Conservation (phyloP, 2,329 filamentous ascomycete species). For the Alternaria arborescens region DNA sequence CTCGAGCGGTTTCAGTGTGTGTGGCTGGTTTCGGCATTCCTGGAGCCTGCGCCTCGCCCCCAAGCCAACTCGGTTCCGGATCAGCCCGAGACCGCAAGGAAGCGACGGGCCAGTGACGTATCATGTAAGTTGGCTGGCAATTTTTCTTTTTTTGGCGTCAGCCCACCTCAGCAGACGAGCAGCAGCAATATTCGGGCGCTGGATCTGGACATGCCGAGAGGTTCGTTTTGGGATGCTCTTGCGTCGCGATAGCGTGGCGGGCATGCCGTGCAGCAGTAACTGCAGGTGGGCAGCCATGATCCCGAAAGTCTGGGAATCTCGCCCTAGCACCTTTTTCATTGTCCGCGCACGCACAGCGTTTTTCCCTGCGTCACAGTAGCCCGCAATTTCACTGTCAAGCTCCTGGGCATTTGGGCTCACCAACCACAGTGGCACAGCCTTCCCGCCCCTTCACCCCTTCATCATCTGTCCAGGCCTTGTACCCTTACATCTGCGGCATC, state of each 20-base stretch:
- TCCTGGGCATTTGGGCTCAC: conserved; percentile 11
- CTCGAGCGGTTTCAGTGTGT: conserved; percentile 14
- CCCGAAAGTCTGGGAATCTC: conserved; percentile 26
- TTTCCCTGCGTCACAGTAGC: conserved; percentile 14
- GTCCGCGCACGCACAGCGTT: conserved; percentile 20
- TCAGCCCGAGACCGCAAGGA: conserved; percentile 18
- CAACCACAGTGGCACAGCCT: conserved; percentile 9
- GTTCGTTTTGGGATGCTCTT: conserved; percentile 10
- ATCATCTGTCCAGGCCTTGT: neutral
- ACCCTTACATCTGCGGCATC: neutral
- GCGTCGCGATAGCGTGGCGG: conserved; percentile 16
- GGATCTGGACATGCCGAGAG: conserved; percentile 19
- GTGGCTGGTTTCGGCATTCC: conserved; percentile 17
- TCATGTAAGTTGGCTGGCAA: conserved; percentile 15
- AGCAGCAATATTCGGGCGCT: conserved; percentile 12
- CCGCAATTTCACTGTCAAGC: neutral
- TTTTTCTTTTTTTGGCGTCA: conserved; percentile 10
- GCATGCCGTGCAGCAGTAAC: conserved; percentile 16
- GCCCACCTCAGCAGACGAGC: conserved; percentile 11
- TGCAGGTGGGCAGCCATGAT: conserved; percentile 22
- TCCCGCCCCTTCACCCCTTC: conserved; percentile 7
- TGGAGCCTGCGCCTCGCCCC: conserved; percentile 10
- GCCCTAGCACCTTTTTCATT: conserved; percentile 14
- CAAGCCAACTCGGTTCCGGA: conserved; percentile 18
- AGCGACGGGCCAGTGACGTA: conserved; percentile 23